Evolutionary conservation across 2,329 filamentous ascomycete species (phyloP), one percentile per base, ranked within the genome.

Genomic region (Colletotrichum caudatum): DNA sequence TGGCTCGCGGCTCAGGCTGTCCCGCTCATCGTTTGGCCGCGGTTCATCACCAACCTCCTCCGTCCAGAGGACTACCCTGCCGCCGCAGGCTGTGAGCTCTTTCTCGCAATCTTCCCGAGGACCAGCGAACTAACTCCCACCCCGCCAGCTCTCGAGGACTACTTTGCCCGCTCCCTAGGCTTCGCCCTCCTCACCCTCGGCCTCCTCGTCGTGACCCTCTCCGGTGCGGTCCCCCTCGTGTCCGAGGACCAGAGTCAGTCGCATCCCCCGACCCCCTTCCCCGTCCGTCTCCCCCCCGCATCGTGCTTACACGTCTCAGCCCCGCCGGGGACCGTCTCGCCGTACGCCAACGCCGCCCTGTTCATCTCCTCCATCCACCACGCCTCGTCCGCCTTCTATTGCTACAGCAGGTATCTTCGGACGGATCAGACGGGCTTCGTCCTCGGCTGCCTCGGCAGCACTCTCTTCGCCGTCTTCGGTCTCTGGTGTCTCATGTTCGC

Each of bases 121-220:
- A 18, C 20, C 37, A 5, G 7, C 4, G 18, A 23, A 26, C 50
- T 51, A 66, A 67, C 67, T 18, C 20, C 9, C 35, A 37, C 54
- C 20, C n/a, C 8, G 2, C 51, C 74, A 89, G 90, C 82, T 33
- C 84, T 94, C 41, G 92, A 94, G 80, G 82, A 88, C 67, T 95
- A 95, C 85, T 91, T 95, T 79, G 90, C 90, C 63, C 91, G 93
- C 53, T 89, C 87, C 37, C 86, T 94, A 1, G 93, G 92, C 74
- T 83, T 95, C 68, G 83, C 90, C 39, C 86, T 94, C 56, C 83
- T 94, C 29, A 83, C 89, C 12, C 82, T 95, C 37, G 90, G 89
- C 41, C 77, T 90, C 8, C 81, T 92, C 16, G 86, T 87, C n/a
- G 81, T 94, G 48, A 84, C 93, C 46, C 85, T 95, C 39, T 92